Evolutionary conservation across 257 asterid species (phyloP).

Genomic region (Avicennia marina): DNA sequence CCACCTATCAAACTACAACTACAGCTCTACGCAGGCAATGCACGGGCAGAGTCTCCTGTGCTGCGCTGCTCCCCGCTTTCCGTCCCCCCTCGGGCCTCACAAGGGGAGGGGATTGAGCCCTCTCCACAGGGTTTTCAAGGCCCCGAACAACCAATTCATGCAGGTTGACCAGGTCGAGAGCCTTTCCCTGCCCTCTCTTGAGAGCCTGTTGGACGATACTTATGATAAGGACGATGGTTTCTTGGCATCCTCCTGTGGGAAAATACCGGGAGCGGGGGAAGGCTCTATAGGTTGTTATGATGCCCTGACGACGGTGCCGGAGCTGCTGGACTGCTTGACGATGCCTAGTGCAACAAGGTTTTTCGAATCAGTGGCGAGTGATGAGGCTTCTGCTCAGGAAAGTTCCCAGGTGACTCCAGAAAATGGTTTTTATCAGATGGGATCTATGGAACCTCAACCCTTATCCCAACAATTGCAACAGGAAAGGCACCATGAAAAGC

Average conservation of each 20-base stretch:
- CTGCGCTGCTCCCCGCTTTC: conserved; percentile 51
- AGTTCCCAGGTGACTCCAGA: conserved; percentile 25
- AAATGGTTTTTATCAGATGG: conserved; percentile 22
- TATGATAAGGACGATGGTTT: conserved; percentile 29
- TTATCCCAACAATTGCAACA: conserved; percentile 55
- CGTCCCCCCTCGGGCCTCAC: conserved; percentile 41
- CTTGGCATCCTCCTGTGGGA: conserved; percentile 25
- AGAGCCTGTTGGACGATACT: conserved; percentile 45
- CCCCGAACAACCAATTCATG: conserved; percentile 61
- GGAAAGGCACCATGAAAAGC: conserved; percentile 58
- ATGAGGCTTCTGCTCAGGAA: conserved; percentile 16
- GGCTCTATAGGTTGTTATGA: conserved; percentile 37
- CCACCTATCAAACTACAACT: conserved; percentile 14
- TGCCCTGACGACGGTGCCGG: conserved; percentile 34
- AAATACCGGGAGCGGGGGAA: conserved; percentile 25
- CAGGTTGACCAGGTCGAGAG: conserved; percentile 55
- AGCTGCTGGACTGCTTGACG: conserved; percentile 49
- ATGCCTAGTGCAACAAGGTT: conserved; percentile 40
- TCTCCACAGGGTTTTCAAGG: conserved; percentile 57
- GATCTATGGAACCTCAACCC: conserved; percentile 30
- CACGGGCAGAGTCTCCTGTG: conserved; percentile 21
- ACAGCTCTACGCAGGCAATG: too few relatives aligned
- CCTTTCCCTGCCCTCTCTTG: conserved; percentile 59
- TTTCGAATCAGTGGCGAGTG: conserved; percentile 16
- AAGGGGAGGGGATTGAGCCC: conserved; percentile 75